Base-by-base conservation (phyloP, 2,329 filamentous ascomycete species). In the Phialemoniopsis sp. region DNA sequence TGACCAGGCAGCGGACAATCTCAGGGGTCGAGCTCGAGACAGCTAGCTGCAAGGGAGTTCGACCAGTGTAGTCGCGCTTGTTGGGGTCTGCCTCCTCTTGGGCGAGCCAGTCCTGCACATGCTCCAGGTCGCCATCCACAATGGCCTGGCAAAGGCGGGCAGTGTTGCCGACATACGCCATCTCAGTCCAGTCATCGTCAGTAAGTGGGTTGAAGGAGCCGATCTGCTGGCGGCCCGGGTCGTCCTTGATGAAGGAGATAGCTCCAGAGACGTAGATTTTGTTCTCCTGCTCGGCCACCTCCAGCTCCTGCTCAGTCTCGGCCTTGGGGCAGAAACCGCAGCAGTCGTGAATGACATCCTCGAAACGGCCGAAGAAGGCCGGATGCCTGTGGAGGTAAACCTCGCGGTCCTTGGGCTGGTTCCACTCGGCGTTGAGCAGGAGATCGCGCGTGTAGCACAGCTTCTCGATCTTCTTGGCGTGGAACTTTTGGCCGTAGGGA, bases 381-480 rank as follows among this genome's bases (percentile, higher is more conserved):
- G 89, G 88, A 52, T 94, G 89, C 3, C 89, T 78, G 61, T 95
- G 89, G 5, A 94, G 68, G 45, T 87, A 79, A 2, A 90, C 82
- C 18, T 82, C 69, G n/a, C 88, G 77, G 32, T 89, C 82, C 44
- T 87, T 80, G 1, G 76, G 70, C 46, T 84, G 80, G 50, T 93
- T 94, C 88, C 89, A 94, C 55, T 94, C 87, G 0, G 86, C 86
- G 51, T 94, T 93, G 14, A 94, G 74, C 8, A 94, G 70, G 14
- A 94, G 59, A 55, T 95, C 89, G 46, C 87, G 84, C 3, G 84
- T 87, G 54, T 88, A 94, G 33, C 89, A 77, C 1, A 94, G 68
- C 54, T 85, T 89, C 58, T 94, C 87, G 40, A 94, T 90, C 51
- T 81, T 80, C 52, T 79, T 80, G 13, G 83, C 80, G 39, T 77